These are phyloP conservation scores for Thelonectria rubi DNA, from an alignment of 2,329 filamentous ascomycete genomes.

Conservation along the genomic window DNA sequence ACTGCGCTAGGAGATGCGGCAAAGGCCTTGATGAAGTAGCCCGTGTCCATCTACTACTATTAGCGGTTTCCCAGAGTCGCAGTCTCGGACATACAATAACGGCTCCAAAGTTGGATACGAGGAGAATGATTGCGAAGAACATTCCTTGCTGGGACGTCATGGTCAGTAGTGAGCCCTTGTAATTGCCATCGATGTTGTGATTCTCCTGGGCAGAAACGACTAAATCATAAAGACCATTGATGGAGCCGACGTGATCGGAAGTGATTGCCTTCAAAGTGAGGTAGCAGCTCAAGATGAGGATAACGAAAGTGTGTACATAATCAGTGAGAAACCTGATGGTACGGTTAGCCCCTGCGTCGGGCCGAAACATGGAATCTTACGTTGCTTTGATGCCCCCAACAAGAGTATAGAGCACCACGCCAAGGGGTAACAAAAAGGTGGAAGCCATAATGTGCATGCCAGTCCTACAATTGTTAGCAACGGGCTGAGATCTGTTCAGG, in stretches of 20 bases:
- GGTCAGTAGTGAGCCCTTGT: constrained; percentile 82
- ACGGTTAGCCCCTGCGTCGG: background rate
- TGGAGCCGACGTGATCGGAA: constrained; percentile 77
- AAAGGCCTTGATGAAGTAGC: constrained; percentile 93
- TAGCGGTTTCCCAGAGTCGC: background rate
- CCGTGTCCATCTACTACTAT: constrained; percentile 69
- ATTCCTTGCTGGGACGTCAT: constrained; percentile 77
- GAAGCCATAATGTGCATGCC: constrained; percentile 72
- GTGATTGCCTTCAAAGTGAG: constrained; percentile 85
- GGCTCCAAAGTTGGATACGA: constrained; percentile 81
- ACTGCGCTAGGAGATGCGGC: constrained; percentile 85
- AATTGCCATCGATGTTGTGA: constrained; percentile 82
- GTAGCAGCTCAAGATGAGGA: constrained; percentile 83
- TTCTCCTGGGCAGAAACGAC: constrained; percentile 71
- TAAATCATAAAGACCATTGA: constrained; percentile 78
- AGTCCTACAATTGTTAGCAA: constrained; percentile 30
- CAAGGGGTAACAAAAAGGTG: constrained; percentile 82
- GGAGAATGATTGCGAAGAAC: constrained; percentile 91
- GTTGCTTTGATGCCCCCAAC: constrained; percentile 84
- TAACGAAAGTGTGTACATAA: constrained; percentile 82
- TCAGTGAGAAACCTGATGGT: constrained; percentile 72
- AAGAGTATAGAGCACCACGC: constrained; percentile 75
- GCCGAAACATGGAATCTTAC: background rate
- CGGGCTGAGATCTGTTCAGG: background rate
- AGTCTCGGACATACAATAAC: constrained; percentile 62